These are phyloP conservation scores for Austroboletus olivaceoglutinosus DNA, from an alignment of 1,284 basidiomycete genomes.

Conservation along the genomic window DNA sequence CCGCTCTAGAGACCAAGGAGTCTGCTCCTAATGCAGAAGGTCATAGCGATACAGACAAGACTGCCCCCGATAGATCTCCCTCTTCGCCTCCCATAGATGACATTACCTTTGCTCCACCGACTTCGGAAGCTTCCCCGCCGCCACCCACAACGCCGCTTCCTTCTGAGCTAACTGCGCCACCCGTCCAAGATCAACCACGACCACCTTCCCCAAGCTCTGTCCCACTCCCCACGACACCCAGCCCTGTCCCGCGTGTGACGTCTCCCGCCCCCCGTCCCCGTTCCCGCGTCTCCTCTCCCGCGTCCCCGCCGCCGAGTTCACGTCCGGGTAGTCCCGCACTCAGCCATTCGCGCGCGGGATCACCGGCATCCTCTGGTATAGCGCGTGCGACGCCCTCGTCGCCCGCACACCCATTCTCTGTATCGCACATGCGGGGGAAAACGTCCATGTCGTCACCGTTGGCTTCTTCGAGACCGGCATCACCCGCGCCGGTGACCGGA, in stretches of 20 bases:
- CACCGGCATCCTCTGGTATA: conserved; percentile 11
- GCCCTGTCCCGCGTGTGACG: conserved; percentile 9
- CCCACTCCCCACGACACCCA: conserved; percentile 27
- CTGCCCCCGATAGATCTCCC: conserved; percentile 1
- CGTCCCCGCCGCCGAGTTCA: conserved; percentile 21
- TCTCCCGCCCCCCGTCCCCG: conserved; percentile 24
- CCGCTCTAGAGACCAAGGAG: conserved; percentile 1
- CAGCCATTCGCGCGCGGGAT: conserved; percentile 27
- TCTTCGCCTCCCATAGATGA: conserved; percentile 15
- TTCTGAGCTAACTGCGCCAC: conserved; percentile 1
- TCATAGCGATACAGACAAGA: conserved; percentile 8
- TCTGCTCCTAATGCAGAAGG: neutral
- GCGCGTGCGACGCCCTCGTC: conserved; percentile 18
- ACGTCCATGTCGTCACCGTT: conserved; percentile 19
- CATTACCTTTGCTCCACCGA: conserved; percentile 12
- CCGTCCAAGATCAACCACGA: conserved; percentile 6
- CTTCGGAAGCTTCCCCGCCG: neutral
- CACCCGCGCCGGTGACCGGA: conserved; percentile 16
- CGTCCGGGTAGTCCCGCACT: conserved; percentile 25
- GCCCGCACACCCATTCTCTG: conserved; percentile 3
- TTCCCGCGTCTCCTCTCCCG: conserved; percentile 25
- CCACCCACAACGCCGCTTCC: neutral
- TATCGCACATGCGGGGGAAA: conserved; percentile 21
- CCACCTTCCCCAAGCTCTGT: conserved; percentile 17
- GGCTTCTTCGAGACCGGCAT: conserved; percentile 18